Evolutionary conservation across 2,329 filamentous ascomycete species (phyloP).

Genomic region (Nothophaeocryptopus gaeumannii): DNA sequence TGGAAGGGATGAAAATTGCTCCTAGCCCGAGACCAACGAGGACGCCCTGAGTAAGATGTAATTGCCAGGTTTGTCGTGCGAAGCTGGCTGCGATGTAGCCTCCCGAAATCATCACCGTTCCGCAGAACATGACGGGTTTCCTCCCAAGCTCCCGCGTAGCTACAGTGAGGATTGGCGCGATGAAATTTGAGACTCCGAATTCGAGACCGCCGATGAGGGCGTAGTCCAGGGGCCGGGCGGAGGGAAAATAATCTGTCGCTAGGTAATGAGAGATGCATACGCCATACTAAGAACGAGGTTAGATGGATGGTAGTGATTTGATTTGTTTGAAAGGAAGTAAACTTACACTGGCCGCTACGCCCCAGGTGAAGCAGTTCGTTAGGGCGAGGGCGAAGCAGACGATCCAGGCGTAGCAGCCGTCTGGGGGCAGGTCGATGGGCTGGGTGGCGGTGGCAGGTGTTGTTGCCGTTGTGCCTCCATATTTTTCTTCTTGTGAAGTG

Average conservation of each 20-base stretch:
- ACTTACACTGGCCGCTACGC: conserved; percentile 26
- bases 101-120: conserved; percentile 34
- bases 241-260: conserved; percentile 34
- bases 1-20: conserved; percentile 40
- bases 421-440: conserved; percentile 25
- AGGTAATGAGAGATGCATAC: conserved; percentile 48
- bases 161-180: conserved; percentile 36
- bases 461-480: background rate
- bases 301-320: no score
- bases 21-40: conserved; percentile 42
- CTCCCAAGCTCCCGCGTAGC: conserved; percentile 30
- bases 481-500: no score
- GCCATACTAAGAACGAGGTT: no score
- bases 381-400: conserved; percentile 28
- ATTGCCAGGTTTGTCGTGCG: conserved; percentile 38
- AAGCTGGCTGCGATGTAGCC: conserved; percentile 41
- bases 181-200: conserved; percentile 37
- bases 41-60: conserved; percentile 43
- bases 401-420: conserved; percentile 41
- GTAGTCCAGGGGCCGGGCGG: conserved; percentile 38
- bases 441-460: background rate
- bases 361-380: conserved; percentile 36
- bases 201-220: conserved; percentile 43
- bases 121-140: conserved; percentile 32
- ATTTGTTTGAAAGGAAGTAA: no score